Base-by-base conservation (phyloP, 2,329 filamentous ascomycete genomes). In the Plectosphaerella plurivora region DNA sequence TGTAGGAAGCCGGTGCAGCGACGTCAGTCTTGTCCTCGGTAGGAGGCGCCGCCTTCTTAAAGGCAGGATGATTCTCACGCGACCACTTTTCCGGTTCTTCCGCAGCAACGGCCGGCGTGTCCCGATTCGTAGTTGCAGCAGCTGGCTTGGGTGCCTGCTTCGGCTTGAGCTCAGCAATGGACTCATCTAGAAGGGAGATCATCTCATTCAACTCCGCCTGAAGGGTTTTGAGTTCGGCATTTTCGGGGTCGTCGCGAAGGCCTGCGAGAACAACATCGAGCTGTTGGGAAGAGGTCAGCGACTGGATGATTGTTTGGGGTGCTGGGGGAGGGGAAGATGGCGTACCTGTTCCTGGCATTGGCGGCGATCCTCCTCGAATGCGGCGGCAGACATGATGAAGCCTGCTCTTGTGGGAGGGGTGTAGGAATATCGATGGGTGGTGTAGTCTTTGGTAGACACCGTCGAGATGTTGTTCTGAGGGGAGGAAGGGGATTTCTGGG, bases 151-250 rank as follows among this genome's bases (percentile, higher is more conserved):
- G 73, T 61, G 68, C 63, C 61, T 70, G 67, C 61, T 72, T 70
- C 58, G 83, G 82, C 72, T 88, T 86, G 68, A 94, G 79, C 71
- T 94, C 89, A 73, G 87, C 86, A 69, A 97, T 87, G 62, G 86
- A 83, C 65, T 87, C 84, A 75, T 92, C 83, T 71, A 91, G 83
- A 61, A 91, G 81, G 68, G 81, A 79, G 71, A 97, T 87, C 71
- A 90, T 84, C 73, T 87, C 82, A 77, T 90, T 82, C 73, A 96
- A 83, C 78, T 96, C 91, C 68, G 82, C 76, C 72, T 88, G 86
- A 67, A 96, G 82, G 65, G 80, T 82, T 64, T 86, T 79, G 64
- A 95, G 84, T 70, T 93, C 91, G 63, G 76, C 76, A 70, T 91
- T 93, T 54, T 88, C 86, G 57, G 91, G 86, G 64, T 94, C 89